phyloP scores from a whole-genome alignment of 1,284 basidiomycete genomes.

The Leccinum proliferum region DNA sequence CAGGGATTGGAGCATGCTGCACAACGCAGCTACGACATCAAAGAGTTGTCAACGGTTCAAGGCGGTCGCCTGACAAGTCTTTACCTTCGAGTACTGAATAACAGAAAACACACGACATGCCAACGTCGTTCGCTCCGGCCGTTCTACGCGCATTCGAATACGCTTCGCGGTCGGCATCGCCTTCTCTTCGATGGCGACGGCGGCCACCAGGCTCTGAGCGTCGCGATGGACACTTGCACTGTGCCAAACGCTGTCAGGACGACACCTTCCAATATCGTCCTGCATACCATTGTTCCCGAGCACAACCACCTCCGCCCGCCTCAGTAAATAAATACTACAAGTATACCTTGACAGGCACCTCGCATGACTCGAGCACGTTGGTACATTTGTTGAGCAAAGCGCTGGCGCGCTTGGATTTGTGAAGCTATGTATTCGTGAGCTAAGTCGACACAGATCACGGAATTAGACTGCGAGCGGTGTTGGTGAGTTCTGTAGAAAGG shows the following conservation, averaged over 20 bases:
- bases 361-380: slow-evolving; percentile 38
- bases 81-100: slow-evolving; percentile 64
- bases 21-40: slow-evolving; percentile 55
- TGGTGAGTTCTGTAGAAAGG: background rate
- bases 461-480: slow-evolving; percentile 45
- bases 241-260: slow-evolving; percentile 3
- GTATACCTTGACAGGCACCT: slow-evolving; percentile 45
- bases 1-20: slow-evolving; percentile 31
- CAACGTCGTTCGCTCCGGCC: slow-evolving; percentile 64
- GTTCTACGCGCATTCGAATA: slow-evolving; percentile 50
- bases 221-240: slow-evolving; percentile 56
- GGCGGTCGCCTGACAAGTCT: background rate
- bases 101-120: slow-evolving; percentile 64
- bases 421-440: slow-evolving; percentile 77
- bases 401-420: slow-evolving; percentile 63
- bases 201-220: slow-evolving; percentile 44
- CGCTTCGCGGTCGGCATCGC: slow-evolving; percentile 47
- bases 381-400: slow-evolving; percentile 56
- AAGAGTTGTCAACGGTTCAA: background rate
- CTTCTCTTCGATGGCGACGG: slow-evolving; percentile 42
- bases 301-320: slow-evolving; percentile 64
- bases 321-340: slow-evolving; percentile 50
- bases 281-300: slow-evolving; percentile 58
- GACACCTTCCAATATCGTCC: no score
- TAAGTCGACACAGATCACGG: slow-evolving; percentile 61